phyloP scores from a whole-genome alignment of 345 rosid genomes.

The Hibiscus mutabilis region DNA sequence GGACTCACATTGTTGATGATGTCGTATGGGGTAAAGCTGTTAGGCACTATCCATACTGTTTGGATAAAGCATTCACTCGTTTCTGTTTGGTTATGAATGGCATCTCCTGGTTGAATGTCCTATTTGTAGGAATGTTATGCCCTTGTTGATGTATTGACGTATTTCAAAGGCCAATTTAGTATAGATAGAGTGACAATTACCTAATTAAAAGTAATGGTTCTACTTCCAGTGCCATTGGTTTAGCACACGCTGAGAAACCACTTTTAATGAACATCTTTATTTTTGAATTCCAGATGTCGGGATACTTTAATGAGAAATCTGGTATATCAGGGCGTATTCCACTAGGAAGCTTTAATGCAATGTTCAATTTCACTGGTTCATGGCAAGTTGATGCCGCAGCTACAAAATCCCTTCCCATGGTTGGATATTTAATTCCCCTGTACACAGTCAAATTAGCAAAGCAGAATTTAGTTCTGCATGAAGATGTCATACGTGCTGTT shows the following conservation, averaged over 20 bases:
- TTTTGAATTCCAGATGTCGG: constrained; percentile 72
- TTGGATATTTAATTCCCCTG: constrained; percentile 72
- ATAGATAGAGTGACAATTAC: not conserved
- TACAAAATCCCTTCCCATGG: constrained; percentile 87
- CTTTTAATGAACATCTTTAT: constrained; percentile 11
- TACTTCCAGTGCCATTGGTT: constrained; percentile 1
- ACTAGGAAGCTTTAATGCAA: constrained; percentile 90
- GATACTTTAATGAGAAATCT: constrained; percentile 55
- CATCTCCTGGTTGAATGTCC: not conserved
- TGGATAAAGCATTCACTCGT: too few relatives aligned
- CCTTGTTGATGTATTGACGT: not conserved
- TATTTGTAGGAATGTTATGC: not conserved
- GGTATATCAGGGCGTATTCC: constrained; percentile 74
- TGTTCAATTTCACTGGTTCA: constrained; percentile 95
- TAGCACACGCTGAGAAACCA: not conserved
- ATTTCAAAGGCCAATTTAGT: not conserved
- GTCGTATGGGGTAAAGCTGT: not conserved
- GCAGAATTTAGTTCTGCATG: constrained; percentile 40
- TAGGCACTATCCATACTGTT: not conserved
- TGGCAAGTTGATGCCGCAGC: constrained; percentile 92
- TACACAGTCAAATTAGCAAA: constrained; percentile 51
- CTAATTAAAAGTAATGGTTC: not conserved
- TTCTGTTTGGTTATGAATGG: not conserved
- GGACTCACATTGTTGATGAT: not conserved
- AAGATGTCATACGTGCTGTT: constrained; percentile 70